Percentiles rank a stretch among this genome's conserved stretches.
These are phyloP conservation scores for Microthlaspi erraticum DNA, from an alignment of 345 rosid species.

Conservation along the genomic window DNA sequence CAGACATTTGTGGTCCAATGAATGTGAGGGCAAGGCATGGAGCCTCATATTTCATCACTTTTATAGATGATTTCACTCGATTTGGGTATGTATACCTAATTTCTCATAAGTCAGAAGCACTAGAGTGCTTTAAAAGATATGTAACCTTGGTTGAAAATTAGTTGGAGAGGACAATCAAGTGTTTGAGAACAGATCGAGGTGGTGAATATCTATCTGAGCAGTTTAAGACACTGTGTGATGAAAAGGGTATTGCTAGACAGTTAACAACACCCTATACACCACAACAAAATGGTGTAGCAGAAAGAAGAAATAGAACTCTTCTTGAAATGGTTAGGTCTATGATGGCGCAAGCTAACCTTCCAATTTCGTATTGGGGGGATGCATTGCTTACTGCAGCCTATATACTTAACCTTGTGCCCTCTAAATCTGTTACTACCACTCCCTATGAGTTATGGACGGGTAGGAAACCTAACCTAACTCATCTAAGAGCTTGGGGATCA, in stretches of 20 bases:
- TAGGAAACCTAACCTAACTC: background rate
- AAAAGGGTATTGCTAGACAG: background rate
- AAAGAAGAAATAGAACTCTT: background rate
- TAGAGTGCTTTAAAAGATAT: background rate
- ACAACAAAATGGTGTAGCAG: background rate
- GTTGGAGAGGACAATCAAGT: background rate
- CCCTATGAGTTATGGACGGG: slow-evolving; percentile 9
- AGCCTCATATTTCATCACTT: too few relatives aligned
- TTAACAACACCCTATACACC: background rate
- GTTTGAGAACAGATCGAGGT: background rate
- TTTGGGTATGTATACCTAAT: background rate
- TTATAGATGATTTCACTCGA: slow-evolving; percentile 10
- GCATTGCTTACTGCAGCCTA: background rate
- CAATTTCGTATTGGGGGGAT: background rate
- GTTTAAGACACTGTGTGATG: background rate
- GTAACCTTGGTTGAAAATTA: background rate
- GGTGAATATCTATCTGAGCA: background rate
- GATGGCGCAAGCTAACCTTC: background rate
- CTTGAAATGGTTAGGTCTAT: slow-evolving; percentile 3
- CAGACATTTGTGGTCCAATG: too few relatives aligned
- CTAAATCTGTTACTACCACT: background rate
- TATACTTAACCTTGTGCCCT: slow-evolving; percentile 4
- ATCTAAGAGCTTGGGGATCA: background rate
- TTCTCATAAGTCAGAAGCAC: background rate
- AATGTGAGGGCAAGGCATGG: too few relatives aligned